Percentiles rank a stretch among this genome's conserved stretches.
phyloP scores from a whole-genome alignment of 306 rosid genomes.

The Casuarina cunninghamiana region DNA sequence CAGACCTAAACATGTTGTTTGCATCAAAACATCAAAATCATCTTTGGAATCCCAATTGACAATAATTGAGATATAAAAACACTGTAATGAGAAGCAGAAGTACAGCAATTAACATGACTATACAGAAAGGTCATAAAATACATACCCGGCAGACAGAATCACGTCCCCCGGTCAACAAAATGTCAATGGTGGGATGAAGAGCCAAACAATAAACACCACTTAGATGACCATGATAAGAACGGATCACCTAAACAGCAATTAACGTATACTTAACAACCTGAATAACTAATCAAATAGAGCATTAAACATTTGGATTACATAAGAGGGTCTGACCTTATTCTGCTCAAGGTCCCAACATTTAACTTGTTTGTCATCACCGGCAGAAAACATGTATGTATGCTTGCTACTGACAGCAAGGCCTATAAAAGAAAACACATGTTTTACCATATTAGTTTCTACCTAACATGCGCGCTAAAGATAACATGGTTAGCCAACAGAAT shows the following conservation, averaged over 20 bases:
- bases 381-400: conserved; percentile 98
- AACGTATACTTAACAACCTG: conserved; percentile 14
- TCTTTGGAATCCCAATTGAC: conserved; percentile 19
- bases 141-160: conserved; percentile 99
- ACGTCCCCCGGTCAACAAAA: conserved; percentile 96
- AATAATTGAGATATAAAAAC: not conserved
- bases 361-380: conserved; percentile 97
- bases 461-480: conserved; percentile 7
- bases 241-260: conserved; percentile 65
- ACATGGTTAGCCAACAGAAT: conserved; percentile 12
- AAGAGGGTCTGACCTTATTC: conserved; percentile 64
- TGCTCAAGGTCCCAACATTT: conserved; percentile 99
- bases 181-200: conserved; percentile 90
- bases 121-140: conserved; percentile 6
- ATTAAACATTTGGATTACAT: conserved; percentile 14
- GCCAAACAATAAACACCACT: conserved; percentile 99
- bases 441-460: not conserved
- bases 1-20: conserved; percentile 68
- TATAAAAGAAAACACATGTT: conserved; percentile 31
- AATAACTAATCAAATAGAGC: conserved; percentile 10
- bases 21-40: conserved; percentile 23
- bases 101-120: conserved; percentile 16
- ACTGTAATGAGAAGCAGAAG: conserved; percentile 3
- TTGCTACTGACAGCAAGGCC: conserved; percentile 91
- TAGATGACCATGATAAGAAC: conserved; percentile 96